Percentiles rank a stretch among this genome's conserved stretches.
phyloP scores from a whole-genome alignment of 1,284 basidiomycete genomes.

The Pholiota adiposa region DNA sequence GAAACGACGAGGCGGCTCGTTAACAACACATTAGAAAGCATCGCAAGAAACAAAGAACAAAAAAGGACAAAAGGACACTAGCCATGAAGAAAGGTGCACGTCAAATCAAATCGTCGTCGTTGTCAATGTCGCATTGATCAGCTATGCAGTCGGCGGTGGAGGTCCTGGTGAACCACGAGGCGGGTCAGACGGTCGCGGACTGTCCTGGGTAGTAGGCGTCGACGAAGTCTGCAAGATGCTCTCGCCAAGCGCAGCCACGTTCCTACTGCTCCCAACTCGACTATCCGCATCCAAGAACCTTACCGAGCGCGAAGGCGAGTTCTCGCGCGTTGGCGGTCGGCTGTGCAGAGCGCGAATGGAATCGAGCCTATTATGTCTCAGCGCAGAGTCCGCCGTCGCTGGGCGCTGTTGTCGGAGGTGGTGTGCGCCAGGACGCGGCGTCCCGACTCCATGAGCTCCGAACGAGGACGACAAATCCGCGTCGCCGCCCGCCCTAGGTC shows the following conservation, averaged over 20 bases:
- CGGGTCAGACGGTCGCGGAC: no score
- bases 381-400: constrained; percentile 28
- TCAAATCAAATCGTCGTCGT: no score
- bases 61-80: no score
- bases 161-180: no score
- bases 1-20: no score
- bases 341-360: constrained; percentile 40
- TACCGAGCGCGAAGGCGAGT: constrained; percentile 54
- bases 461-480: not conserved
- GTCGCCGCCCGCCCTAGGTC: not conserved
- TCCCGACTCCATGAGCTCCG: not conserved
- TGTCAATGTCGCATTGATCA: no score
- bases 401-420: no score
- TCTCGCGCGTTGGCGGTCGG: constrained; percentile 42
- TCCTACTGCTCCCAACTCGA: not conserved
- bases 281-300: constrained; percentile 47
- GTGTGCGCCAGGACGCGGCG: not conserved
- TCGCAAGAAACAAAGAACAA: no score
- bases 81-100: no score
- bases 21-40: no score
- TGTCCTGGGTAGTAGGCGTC: not conserved
- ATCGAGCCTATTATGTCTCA: constrained; percentile 36
- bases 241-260: not conserved
- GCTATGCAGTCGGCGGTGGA: no score
- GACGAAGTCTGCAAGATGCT: not conserved